A percentile compares a stretch with the other conserved stretches of the same genome.
Conservation (phyloP, 2,329 filamentous ascomycete genomes). For the Penicillium sp. region DNA sequence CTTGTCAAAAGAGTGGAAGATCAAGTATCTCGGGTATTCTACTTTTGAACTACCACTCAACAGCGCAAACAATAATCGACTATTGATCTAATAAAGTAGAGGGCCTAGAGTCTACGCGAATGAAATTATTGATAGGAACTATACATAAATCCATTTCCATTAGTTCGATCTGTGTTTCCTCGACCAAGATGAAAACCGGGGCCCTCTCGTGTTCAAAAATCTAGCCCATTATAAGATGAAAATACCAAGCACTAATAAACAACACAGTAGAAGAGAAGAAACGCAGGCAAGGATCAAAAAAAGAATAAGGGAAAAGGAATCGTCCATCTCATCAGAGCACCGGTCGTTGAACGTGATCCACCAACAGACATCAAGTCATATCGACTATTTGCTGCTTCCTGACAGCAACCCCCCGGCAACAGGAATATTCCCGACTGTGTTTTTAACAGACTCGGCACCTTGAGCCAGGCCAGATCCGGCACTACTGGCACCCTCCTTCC, state of each 20-base stretch:
- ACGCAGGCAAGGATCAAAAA: background rate
- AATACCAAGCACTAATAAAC: too few species aligned
- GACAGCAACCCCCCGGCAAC: slow-evolving; percentile 8
- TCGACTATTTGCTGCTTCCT: background rate
- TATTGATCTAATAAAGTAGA: background rate
- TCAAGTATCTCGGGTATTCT: too few species aligned
- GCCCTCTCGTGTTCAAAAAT: background rate
- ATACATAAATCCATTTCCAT: background rate
- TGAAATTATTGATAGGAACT: background rate
- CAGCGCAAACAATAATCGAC: too few species aligned
- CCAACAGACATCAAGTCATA: background rate
- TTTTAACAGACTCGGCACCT: slow-evolving; percentile 12
- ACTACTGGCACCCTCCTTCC: slow-evolving; percentile 6
- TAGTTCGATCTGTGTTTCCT: background rate
- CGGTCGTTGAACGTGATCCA: background rate
- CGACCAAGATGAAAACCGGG: background rate
- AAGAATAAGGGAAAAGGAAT: background rate
- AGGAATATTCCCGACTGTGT: slow-evolving; percentile 3
- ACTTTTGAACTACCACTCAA: too few species aligned
- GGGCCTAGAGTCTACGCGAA: background rate
- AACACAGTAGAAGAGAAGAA: too few species aligned
- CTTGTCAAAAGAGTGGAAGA: too few species aligned
- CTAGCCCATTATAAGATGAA: background rate
- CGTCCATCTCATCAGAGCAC: background rate
- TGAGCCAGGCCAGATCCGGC: slow-evolving; percentile 8